Evolutionary conservation across 2,329 filamentous ascomycete species (phyloP).

Genomic region (Alternaria angustiovoidea): DNA sequence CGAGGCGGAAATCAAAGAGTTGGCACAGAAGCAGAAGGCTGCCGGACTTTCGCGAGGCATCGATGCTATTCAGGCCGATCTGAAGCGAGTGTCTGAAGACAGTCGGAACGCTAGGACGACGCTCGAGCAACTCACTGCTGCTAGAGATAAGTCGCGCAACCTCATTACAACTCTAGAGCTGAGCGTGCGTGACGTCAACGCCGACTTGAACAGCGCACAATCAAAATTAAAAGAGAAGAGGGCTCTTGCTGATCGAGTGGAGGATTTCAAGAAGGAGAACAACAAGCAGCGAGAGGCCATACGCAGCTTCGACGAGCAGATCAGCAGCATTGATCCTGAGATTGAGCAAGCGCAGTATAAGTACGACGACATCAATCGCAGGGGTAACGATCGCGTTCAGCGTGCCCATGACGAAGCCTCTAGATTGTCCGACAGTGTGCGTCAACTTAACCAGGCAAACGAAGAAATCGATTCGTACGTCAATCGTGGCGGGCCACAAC

Average conservation of each 20-base stretch:
- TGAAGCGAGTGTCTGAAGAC: slow-evolving; percentile 72
- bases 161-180: slow-evolving; percentile 76
- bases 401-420: slow-evolving; percentile 75
- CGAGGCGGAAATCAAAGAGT: slow-evolving; percentile 75
- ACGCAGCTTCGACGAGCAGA: slow-evolving; percentile 72
- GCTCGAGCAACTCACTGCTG: slow-evolving; percentile 70
- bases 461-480: slow-evolving; percentile 82
- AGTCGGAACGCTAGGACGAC: slow-evolving; percentile 69
- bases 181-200: slow-evolving; percentile 76
- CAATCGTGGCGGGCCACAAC: slow-evolving; percentile 74
- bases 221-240: slow-evolving; percentile 84
- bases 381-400: slow-evolving; percentile 76
- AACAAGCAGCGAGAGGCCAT: slow-evolving; percentile 74
- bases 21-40: slow-evolving; percentile 78
- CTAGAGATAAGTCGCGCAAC: slow-evolving; percentile 75
- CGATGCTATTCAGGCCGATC: slow-evolving; percentile 83
- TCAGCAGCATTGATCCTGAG: slow-evolving; percentile 77
- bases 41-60: slow-evolving; percentile 71
- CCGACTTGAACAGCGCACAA: slow-evolving; percentile 73
- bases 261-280: slow-evolving; percentile 74
- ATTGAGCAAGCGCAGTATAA: slow-evolving; percentile 77
- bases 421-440: slow-evolving; percentile 75
- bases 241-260: slow-evolving; percentile 73
- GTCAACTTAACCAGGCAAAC: slow-evolving; percentile 78
- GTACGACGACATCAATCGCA: slow-evolving; percentile 77